Evolutionary conservation across 495 filamentous ascomycete species (phyloP), one percentile per base, ranked within the genome.

Genomic region (Aspergillus haitiensis): DNA sequence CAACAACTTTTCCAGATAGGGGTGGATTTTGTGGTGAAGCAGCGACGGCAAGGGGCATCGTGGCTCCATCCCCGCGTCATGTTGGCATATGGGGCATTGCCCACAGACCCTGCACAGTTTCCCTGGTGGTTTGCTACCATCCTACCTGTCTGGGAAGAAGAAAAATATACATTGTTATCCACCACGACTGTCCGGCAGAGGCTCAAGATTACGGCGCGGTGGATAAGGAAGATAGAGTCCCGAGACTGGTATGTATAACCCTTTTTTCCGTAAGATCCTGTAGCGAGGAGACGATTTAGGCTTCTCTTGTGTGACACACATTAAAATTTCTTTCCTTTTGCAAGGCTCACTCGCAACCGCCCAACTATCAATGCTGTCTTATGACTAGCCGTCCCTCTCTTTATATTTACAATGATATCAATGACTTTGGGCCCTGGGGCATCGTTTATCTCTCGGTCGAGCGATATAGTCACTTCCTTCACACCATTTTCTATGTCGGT

Each of bases 41-140:
- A 90, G 82, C 83, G 84, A 54, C 78, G 73, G 18, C 74, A 81
- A 40, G 87, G 84, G 42, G 87, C 87, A 7, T 78, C 82, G 0
- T 96, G 92, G 91, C 78, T 96, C 5, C 83, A 87, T 39, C 76
- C 82, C 21, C 82, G 85, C 6, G 84, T 91, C 2, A 72, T 91
- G 47, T 67, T 82, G 11, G 86, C 86, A n/a, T 94, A 93, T 66
- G 92, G 92, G 7, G 81, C 85, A 39, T 86, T 84, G 13, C 92
- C 91, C 0, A 76, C 81, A 7, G 90, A 96, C 69, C 84, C 90
- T 2, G 85, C 85, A 1, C 67, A 83, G 11, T 94, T 96, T 64
- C 89, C 92, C 0, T 97, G 91, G 79, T 97, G 93, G 93, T 88
- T 97, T 61, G 92, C 90, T 13, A 88, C 82, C 63, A 84, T 95